Conservation (phyloP, 2,329 filamentous ascomycete species). For the Pseudocercospora fijiensis region DNA sequence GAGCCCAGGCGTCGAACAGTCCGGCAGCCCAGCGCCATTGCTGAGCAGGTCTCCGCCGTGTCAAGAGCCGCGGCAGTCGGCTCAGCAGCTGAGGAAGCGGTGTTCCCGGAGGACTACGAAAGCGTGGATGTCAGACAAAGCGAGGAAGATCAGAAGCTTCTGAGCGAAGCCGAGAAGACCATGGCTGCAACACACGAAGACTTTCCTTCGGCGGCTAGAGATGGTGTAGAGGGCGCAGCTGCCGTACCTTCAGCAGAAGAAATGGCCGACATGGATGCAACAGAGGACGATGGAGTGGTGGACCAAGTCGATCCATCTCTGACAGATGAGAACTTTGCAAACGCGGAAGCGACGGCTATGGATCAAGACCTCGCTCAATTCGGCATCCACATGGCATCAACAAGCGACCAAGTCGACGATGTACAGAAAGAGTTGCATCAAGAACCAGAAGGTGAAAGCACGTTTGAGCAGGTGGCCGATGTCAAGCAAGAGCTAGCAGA, state of each 20-base stretch:
- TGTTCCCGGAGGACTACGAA: slow-evolving; percentile 18
- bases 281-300: background rate
- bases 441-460: background rate
- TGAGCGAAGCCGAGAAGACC: slow-evolving; percentile 17
- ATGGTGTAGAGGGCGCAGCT: background rate
- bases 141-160: slow-evolving; percentile 19
- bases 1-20: background rate
- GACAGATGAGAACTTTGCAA: slow-evolving; percentile 13
- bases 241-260: background rate
- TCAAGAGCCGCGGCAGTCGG: background rate
- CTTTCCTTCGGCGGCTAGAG: background rate
- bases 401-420: background rate
- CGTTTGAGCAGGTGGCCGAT: slow-evolving; percentile 21
- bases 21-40: background rate
- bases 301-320: slow-evolving; percentile 19
- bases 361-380: slow-evolving; percentile 23
- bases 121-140: slow-evolving; percentile 20
- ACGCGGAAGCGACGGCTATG: background rate
- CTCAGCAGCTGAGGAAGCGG: slow-evolving; percentile 5
- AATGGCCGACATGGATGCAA: background rate
- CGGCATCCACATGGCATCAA: slow-evolving; percentile 3
- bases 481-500: slow-evolving; percentile 25
- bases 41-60: slow-evolving; percentile 1
- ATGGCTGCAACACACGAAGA: slow-evolving; percentile 6
- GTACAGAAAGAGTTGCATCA: background rate